Conservation (phyloP, 495 filamentous ascomycete species). For the Trichoderma reesei region DNA sequence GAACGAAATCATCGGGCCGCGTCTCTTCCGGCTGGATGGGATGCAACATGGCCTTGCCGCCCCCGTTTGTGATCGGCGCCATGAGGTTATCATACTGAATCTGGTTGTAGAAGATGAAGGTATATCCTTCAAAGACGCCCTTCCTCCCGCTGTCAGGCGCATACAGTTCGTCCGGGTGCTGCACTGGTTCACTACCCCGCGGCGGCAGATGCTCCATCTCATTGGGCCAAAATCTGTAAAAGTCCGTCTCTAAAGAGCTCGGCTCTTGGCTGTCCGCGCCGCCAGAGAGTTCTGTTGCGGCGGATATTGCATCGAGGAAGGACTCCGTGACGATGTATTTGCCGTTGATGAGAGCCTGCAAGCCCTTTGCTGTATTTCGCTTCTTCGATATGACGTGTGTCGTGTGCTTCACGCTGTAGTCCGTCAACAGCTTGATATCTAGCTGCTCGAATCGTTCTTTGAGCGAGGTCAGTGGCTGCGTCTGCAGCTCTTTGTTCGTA, state of each 20-base stretch:
- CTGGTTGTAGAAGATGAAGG: conserved; percentile 75
- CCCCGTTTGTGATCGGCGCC: conserved; percentile 62
- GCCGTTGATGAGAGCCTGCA: conserved; percentile 82
- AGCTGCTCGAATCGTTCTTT: conserved; percentile 61
- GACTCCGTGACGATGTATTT: conserved; percentile 69
- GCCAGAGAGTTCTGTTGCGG: conserved; percentile 51
- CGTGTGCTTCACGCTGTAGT: conserved; percentile 59
- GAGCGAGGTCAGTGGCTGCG: conserved; percentile 55
- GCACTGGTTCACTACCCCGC: conserved; percentile 60
- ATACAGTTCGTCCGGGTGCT: conserved; percentile 53
- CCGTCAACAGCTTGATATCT: conserved; percentile 73
- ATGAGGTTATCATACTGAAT: conserved; percentile 71
- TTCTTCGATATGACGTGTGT: conserved; percentile 86
- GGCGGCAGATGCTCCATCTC: conserved; percentile 60
- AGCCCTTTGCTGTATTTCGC: conserved; percentile 74
- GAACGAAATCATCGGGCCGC: conserved; percentile 63
- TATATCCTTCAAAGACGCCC: conserved; percentile 76
- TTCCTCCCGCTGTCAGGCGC: conserved; percentile 53
- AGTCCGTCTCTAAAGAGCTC: conserved; percentile 72
- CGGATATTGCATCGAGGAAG: conserved; percentile 57
- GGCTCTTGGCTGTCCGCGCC: conserved; percentile 44
- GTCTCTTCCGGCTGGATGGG: conserved; percentile 54
- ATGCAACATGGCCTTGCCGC: conserved; percentile 69
- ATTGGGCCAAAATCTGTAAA: conserved; percentile 73
- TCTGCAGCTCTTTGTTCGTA: conserved; percentile 60